Base-by-base conservation (phyloP, 495 filamentous ascomycete genomes). In the Achaetomiella virescens region DNA sequence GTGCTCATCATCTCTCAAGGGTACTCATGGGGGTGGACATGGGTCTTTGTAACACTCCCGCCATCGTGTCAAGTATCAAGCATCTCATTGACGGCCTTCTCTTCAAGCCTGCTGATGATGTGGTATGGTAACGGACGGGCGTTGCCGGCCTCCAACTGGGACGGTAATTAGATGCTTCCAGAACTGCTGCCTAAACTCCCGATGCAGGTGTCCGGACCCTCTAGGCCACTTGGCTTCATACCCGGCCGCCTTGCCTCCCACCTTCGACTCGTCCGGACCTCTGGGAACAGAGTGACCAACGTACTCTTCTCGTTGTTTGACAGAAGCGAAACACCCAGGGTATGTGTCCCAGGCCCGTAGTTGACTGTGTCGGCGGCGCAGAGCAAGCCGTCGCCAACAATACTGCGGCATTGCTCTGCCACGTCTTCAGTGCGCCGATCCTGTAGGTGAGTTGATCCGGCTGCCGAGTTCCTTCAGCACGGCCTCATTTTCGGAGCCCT, bases 381-480 rank as follows among this genome's bases (percentile, higher is more conserved):
- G 54, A 71, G 20, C 58, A 72, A 15, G 10, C 67, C n/a, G 62
- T 73, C 43, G n/a, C 57, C 36, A n/a, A 62, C 24, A 14, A 64
- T 14, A 11, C 21, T 5, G 54, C 74, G 2, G 70, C 75, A 55
- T 72, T 78, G 59, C 73, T 77, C 61, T 47, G 73, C 25, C 57
- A 66, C 20, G 62, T 77, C 37, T 70, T 70, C 21, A 71, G 71
- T 41, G 50, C 78, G 11, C 50, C 72, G 65, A 51, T 69, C 69
- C 50, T 71, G 59, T 14, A 71, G 52, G 59, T 73, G 67, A 10
- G 70, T 70, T 14, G 70, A n/a, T n/a, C n/a, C n/a, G n/a, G n/a
- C n/a, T 69, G 0, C 70, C 70, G 43, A 54, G 46, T 1, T 12
- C 29, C 45, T 63, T 59, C 44, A 69, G 52, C 33, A 58, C 55